A percentile compares a stretch with the other conserved stretches of the same genome.
Conservation (phyloP, 345 rosid species). For the Arabidopsis suecica region DNA sequence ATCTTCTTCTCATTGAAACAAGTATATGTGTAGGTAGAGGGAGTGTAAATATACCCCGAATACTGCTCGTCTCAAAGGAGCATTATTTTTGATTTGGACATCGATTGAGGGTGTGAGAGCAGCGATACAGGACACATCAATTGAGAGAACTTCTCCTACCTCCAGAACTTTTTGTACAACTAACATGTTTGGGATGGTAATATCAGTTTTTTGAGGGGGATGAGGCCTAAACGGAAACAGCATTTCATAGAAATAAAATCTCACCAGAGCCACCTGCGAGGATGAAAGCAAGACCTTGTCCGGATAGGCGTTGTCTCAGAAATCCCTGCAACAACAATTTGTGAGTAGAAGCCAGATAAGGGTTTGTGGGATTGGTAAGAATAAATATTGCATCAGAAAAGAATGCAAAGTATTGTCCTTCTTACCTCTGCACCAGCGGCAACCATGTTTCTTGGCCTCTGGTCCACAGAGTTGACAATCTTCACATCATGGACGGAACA, state of each 20-base stretch:
- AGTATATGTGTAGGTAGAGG: not conserved
- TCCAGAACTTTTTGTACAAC: slow-evolving; percentile 96
- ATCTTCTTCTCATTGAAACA: not conserved
- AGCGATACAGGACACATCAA: slow-evolving; percentile 83
- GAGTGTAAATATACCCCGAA: slow-evolving; percentile 69
- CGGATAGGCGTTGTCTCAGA: slow-evolving; percentile 88
- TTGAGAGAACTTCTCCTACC: slow-evolving; percentile 77
- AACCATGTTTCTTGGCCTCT: slow-evolving; percentile 72
- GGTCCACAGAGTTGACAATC: slow-evolving; percentile 76
- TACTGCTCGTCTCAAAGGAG: slow-evolving; percentile 84
- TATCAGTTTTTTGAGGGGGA: slow-evolving; percentile 7
- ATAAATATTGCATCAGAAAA: slow-evolving; percentile 11
- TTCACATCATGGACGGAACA: slow-evolving; percentile 94
- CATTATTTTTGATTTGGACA: slow-evolving; percentile 89
- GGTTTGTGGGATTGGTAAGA: not conserved
- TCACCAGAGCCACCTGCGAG: slow-evolving; percentile 96
- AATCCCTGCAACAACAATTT: slow-evolving; percentile 59
- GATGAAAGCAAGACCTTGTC: slow-evolving; percentile 96
- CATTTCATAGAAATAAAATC: slow-evolving; percentile 9
- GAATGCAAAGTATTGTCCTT: not conserved
- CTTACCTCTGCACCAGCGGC: slow-evolving; percentile 75
- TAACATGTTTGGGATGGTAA: slow-evolving; percentile 52
- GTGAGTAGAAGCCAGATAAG: slow-evolving; percentile 16
- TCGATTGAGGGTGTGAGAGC: slow-evolving; percentile 72
- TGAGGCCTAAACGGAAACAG: not conserved